phyloP scores from a whole-genome alignment of 352 stramenopile species.

The Globisporangium okanoganense region DNA sequence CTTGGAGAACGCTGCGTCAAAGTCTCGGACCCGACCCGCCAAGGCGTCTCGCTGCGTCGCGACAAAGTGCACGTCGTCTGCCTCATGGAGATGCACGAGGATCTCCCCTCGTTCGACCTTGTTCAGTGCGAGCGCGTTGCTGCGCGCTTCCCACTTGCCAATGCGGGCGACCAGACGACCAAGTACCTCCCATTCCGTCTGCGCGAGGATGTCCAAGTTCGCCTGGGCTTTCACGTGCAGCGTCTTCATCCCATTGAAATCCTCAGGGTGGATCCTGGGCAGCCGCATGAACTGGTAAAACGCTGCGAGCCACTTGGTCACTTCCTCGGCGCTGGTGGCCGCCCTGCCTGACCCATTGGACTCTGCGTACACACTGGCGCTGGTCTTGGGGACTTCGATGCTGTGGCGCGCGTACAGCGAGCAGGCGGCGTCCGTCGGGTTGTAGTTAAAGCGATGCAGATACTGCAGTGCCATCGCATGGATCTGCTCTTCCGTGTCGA shows the following conservation, averaged over 20 bases:
- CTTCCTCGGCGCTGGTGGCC: constrained; percentile 28
- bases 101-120: constrained; percentile 49
- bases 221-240: constrained; percentile 29
- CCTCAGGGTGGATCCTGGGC: constrained; percentile 26
- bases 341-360: not conserved
- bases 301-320: constrained; percentile 48
- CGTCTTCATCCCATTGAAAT: constrained; percentile 43
- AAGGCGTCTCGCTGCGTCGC: constrained; percentile 34
- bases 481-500: constrained; percentile 78
- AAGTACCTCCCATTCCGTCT: constrained; percentile 60
- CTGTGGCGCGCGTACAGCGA: constrained; percentile 79
- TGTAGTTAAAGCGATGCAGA: constrained; percentile 82
- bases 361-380: not conserved
- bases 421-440: constrained; percentile 71
- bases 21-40: constrained; percentile 35
- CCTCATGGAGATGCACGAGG: constrained; percentile 45
- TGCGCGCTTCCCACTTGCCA: constrained; percentile 44
- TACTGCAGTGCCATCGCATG: constrained; percentile 64
- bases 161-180: constrained; percentile 48
- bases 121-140: constrained; percentile 17
- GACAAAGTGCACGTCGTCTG: constrained; percentile 56
- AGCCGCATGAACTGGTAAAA: constrained; percentile 67
- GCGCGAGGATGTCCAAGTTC: constrained; percentile 22
- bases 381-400: constrained; percentile 55
- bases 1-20: constrained; percentile 52